Evolutionary conservation across 2,329 filamentous ascomycete species (phyloP), one percentile per base, ranked within the genome.

Genomic region (Metarhizium brunneum): DNA sequence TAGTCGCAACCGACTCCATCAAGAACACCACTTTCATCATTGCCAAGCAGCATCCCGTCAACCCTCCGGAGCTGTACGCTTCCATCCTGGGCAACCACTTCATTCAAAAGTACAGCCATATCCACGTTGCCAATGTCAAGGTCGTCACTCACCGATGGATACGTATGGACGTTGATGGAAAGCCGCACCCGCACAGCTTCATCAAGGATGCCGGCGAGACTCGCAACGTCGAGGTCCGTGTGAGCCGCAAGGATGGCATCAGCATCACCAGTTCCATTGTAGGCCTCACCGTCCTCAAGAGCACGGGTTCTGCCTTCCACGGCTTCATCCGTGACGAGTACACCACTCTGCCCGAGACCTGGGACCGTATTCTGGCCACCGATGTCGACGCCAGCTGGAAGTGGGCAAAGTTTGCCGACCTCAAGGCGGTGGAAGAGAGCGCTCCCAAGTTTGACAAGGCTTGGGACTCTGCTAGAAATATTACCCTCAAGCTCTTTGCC

Each of bases 1-100:
- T 99, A 57, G 92, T 99, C 58, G 91, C 94, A 60, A 99, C 94
- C 58, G 94, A 99, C 74, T 92, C 91, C 30, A 95, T 97, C 76
- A 99, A 99, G 79, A 96, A 99, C 76, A 97, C 88, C 65, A 86
- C 89, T 69, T 96, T 94, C 78, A 91, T 99, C 75, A 87, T 90
- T 68, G 92, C 94, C 67, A 96, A 96, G 77, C 87, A 95, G 74
- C 80, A 95, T 76, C 89, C 92, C 38, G 88, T 99, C 64, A 90
- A 86, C 63, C 92, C 94, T 16, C 92, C 94, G 0, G 94, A 99
- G 78, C 84, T 95, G 60, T 99, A 90, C 71, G 92, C 88, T 62
- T 83, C 86, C 65, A 87, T 88, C 64, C 78, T 99, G 54, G 91
- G 88, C 64, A 81, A 84, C 62, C 94, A 99, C 78, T 97, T 97